Evolutionary conservation across 345 rosid genomes (phyloP), one percentile per base, ranked within the genome.

Genomic region (Microthlaspi erraticum): DNA sequence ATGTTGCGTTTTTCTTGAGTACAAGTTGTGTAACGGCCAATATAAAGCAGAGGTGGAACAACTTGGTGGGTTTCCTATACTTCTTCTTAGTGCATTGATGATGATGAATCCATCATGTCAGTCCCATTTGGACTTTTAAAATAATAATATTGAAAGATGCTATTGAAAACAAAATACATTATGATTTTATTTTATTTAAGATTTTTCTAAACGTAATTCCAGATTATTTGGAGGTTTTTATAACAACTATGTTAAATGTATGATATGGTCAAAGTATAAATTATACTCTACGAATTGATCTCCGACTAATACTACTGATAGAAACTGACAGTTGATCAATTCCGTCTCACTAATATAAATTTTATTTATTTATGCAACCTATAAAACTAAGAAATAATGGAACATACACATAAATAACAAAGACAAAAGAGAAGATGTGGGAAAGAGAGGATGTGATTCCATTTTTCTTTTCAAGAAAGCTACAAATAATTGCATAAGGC

Each of bases 31-130:
- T 75, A 75, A 75, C 74, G 45, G 62, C 44, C 60, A 39, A 38
- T 49, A 26, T 2, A 26, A 41, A 67, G 59, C 11, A 49, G 19
- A 19, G 20, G 41, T 42, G 18, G 50, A 36, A 68, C 55, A 51
- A 43, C 57, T 45, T 68, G 68, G 64, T 75, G 49, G 73, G 52
- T 68, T 45, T 68, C 41, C n/a, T 49, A 31, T 58, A 39, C 23
- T 42, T 17, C n/a, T n/a, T 26, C 19, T 34, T 18, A 75, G 74
- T 68, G 74, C 64, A 46, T 53, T 75, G 43, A 19, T 74, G 78
- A 68, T 75, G 12, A 52, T 61, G 59, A 52, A 43, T 66, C 73
- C 78, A 74, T 51, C 78, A 74, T 51, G 1, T 6, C 11, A 16
- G 26, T 56, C 37, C 64, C 37, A 45, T 60, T 20, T 33, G 23